Evolutionary conservation across 371 early-diverging fungal genomes (phyloP), one percentile per base, ranked within the genome.

Genomic region (Mucor velutinosus): DNA sequence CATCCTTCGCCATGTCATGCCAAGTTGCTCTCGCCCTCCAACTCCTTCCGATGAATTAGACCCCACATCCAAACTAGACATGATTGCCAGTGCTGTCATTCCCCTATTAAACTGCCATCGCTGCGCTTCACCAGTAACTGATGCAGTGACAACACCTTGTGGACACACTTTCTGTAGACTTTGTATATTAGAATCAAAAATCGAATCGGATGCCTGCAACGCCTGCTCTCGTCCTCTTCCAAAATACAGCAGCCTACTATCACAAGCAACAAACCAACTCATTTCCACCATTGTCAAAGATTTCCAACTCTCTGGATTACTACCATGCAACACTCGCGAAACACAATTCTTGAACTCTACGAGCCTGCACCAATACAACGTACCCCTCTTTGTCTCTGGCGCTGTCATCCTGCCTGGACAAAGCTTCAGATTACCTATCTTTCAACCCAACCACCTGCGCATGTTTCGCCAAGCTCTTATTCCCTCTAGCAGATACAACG

Each of bases 111-210:
- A 45, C 4, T 70, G 70, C 35, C 33, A 41, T 8, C 15, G 32
- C 4, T 70, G 70, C n/a, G 8, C 60, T 7, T 29, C 55, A 4
- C 62, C 70, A 6, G 32, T 67, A 7, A 25, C 58, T 1, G 70
- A 70, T 33, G 61, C 74, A 19, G 64, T 62, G 23, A 74, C 74
- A 12, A 67, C 68, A 27, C 71, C 67, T 29, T 74, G 74, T 47
- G 74, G 74, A 21, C 71, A 74, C 30, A 74, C 74, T 3, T 74
- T 70, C 25, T 74, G 74, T 49, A 65, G 70, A 63, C 47, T 69
- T 8, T 73, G 73, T 33, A 15, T 73, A 27, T 60, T 73, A 39
- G 62, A 64, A 43, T 59, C 53, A 12, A 73, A 73, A 56, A 35
- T 70, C 21, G 58, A 58, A 10, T 53, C 19, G 6, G 59, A 67